Conservation (phyloP, 805 yeast genomes). For the Lachancea nothofagi region DNA sequence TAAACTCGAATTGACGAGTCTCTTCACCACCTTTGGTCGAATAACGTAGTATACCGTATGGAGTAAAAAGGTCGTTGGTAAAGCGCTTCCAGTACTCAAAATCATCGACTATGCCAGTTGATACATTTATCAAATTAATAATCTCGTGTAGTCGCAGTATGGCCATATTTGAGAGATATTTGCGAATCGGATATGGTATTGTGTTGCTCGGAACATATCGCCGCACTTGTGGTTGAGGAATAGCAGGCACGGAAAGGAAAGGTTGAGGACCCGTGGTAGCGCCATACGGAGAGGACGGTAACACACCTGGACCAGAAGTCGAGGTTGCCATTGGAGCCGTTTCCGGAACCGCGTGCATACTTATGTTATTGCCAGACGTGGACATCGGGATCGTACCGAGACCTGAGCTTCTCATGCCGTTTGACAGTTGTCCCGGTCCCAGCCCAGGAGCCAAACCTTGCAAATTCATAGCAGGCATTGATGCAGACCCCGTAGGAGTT, state of each 20-base stretch:
- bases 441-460: slow-evolving; percentile 1
- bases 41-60: slow-evolving; percentile 44
- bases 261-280: neutral
- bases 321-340: neutral
- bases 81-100: slow-evolving; percentile 47
- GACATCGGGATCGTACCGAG: neutral
- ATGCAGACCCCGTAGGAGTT: slow-evolving; percentile 8
- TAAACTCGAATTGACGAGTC: slow-evolving; percentile 56
- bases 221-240: slow-evolving; percentile 7
- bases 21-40: slow-evolving; percentile 43
- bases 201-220: slow-evolving; percentile 12
- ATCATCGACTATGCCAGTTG: slow-evolving; percentile 40
- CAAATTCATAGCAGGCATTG: slow-evolving; percentile 1
- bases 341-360: slow-evolving; percentile 1
- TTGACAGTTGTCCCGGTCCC: slow-evolving; percentile 1
- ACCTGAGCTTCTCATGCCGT: neutral
- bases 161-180: slow-evolving; percentile 45
- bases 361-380: neutral
- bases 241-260: slow-evolving; percentile 11
- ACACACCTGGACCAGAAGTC: neutral
- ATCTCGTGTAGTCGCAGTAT: slow-evolving; percentile 46
- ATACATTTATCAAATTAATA: slow-evolving; percentile 41
- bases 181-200: slow-evolving; percentile 30
- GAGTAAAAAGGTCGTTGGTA: slow-evolving; percentile 48
- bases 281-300: neutral